Base-by-base conservation (phyloP, 2,329 filamentous ascomycete genomes). In the Colletotrichum horii region DNA sequence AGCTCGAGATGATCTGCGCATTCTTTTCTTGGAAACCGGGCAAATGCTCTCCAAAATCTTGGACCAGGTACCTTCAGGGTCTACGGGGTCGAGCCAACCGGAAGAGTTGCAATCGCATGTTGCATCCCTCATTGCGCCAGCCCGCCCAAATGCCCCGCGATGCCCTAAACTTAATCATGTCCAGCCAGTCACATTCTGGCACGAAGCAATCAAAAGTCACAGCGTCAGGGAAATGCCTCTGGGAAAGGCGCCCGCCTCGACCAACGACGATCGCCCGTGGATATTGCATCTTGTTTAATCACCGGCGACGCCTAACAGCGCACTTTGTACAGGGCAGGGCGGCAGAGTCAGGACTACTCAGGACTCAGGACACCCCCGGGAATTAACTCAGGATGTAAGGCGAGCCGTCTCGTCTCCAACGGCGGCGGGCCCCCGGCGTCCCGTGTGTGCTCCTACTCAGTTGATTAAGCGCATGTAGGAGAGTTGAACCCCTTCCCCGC, bases 1-100 rank as follows among this genome's bases (percentile, higher is more conserved):
- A 48, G 66, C 66, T 43, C 24, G 52, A 34, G 58, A 43, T 26
- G 68, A 67, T 66, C 38, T 43, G 60, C 72, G 28, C 61, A 61
- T 62, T 75, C 55, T 72, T 72, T 75, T 68, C 69, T 67, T 75
- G 62, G 62, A 64, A 56, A n/a, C 16, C 32, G 28, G 43, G 32
- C 24, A 26, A 38, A 22, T 22, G 28, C 12, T 52, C 43, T 52
- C 43, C 36, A 55, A n/a, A 32, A 66, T 16, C 14, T 71, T 52
- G 67, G 52, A 48, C 38, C 34, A 55, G 67, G 66, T 30, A 65
- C 55, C 12, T n/a, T 32, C 34, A 34, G 32, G 56, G 56, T 64
- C 66, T 58, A 58, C 60, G n/a, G 48, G 52, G 52, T 38, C 61
- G 67, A 75, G 61, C 26, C 67, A 70, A 61, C 67, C 9, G 26